Percentiles rank a stretch among this genome's conserved stretches.
These are phyloP conservation scores for Podaxis pistillaris DNA, from an alignment of 768 basidiomycete genomes.

Conservation along the genomic window DNA sequence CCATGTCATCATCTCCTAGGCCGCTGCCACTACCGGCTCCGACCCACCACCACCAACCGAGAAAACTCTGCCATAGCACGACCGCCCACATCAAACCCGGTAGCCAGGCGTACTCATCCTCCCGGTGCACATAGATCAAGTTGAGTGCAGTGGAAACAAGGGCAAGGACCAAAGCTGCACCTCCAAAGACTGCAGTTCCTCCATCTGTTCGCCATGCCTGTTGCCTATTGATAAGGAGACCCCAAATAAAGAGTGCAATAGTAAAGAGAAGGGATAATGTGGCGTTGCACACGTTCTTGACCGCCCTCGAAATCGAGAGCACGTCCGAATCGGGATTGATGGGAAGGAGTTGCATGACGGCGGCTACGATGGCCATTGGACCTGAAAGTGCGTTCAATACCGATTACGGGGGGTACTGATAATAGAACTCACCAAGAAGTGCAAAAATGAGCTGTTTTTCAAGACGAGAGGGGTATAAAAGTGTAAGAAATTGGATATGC, in stretches of 20 bases:
- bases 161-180: conserved; percentile 80
- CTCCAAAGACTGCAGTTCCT: conserved; percentile 92
- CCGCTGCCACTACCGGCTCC: conserved; percentile 82
- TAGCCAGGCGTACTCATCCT: conserved; percentile 90
- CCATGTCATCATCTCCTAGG: conserved; percentile 52
- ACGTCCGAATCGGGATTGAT: conserved; percentile 46
- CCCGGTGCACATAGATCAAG: conserved; percentile 79
- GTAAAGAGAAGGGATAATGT: conserved; percentile 96
- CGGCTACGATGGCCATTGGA: conserved; percentile 83
- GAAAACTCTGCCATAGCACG: conserved; percentile 94
- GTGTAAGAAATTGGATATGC: conserved; percentile 95
- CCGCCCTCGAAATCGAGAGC: conserved; percentile 60
- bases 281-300: conserved; percentile 94
- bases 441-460: conserved; percentile 85
- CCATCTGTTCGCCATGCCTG: conserved; percentile 97
- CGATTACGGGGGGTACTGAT: neutral
- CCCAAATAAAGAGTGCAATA: conserved; percentile 88
- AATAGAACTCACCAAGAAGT: conserved; percentile 64
- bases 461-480: conserved; percentile 88
- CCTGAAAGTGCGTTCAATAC: conserved; percentile 33
- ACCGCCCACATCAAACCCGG: conserved; percentile 88
- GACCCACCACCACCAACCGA: conserved; percentile 99
- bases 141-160: conserved; percentile 81
- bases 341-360: conserved; percentile 80
- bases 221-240: conserved; percentile 81